Evolutionary conservation across 139 green algal genomes (phyloP).

Genomic region (Asterochloris sp.): DNA sequence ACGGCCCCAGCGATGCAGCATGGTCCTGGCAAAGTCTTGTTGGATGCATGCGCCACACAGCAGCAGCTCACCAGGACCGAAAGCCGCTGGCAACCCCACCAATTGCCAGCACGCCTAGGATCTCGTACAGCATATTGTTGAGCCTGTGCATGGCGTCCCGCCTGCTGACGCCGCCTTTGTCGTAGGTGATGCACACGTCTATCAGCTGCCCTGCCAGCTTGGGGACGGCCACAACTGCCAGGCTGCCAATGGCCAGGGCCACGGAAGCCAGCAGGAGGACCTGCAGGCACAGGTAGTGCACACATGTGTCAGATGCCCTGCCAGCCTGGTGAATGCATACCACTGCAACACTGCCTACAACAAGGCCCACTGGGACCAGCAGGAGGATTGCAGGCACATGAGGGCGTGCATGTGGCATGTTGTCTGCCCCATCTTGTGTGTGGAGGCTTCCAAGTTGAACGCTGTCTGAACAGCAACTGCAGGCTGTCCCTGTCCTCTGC

Average conservation of each 20-base stretch:
- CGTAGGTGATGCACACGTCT: constrained; percentile 38
- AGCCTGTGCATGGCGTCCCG: constrained; percentile 17
- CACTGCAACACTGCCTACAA: too few relatives aligned
- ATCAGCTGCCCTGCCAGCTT: constrained; percentile 49
- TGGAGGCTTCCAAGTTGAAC: too few relatives aligned
- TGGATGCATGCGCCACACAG: background rate
- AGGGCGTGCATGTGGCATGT: too few relatives aligned
- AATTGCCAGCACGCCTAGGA: constrained; percentile 29
- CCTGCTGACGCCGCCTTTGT: background rate
- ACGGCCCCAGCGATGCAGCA: background rate
- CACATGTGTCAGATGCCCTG: too few relatives aligned
- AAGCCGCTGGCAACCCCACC: constrained; percentile 33
- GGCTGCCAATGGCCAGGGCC: constrained; percentile 17
- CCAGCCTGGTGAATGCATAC: too few relatives aligned
- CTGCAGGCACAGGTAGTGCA: constrained; percentile 6
- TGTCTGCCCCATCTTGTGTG: too few relatives aligned
- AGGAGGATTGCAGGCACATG: too few relatives aligned
- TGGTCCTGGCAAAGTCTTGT: constrained; percentile 9
- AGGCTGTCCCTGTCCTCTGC: too few relatives aligned
- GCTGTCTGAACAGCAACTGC: too few relatives aligned
- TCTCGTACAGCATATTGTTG: constrained; percentile 32
- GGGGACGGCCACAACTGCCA: constrained; percentile 37
- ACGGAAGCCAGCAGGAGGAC: constrained; percentile 26
- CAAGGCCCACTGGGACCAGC: too few relatives aligned
- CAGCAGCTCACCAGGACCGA: constrained; percentile 18